phyloP scores from a whole-genome alignment of 2,329 filamentous ascomycete genomes.

The Aspergillus intermedius region DNA sequence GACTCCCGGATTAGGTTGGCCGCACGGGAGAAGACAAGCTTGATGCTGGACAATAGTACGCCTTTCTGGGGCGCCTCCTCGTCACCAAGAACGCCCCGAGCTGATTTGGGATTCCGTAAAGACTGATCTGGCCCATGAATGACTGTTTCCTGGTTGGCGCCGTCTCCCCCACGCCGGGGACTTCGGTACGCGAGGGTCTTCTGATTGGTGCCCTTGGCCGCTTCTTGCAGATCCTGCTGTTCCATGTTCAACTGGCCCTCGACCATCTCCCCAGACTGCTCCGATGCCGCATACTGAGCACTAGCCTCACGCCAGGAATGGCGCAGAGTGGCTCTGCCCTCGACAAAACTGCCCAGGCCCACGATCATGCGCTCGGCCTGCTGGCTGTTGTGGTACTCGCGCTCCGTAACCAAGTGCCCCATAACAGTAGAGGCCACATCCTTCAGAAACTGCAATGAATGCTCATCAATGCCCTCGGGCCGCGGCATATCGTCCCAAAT shows the following conservation, averaged over 20 bases:
- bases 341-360: slow-evolving; percentile 47
- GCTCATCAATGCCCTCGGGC: slow-evolving; percentile 4
- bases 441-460: slow-evolving; percentile 49
- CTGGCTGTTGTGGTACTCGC: slow-evolving; percentile 46
- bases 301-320: slow-evolving; percentile 16
- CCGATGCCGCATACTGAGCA: slow-evolving; percentile 8
- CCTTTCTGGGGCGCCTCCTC: slow-evolving; percentile 6
- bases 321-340: slow-evolving; percentile 33
- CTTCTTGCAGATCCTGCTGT: slow-evolving; percentile 11
- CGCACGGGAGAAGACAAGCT: slow-evolving; percentile 38
- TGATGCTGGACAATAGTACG: slow-evolving; percentile 7
- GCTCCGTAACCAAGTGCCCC: slow-evolving; percentile 51
- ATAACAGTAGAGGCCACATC: slow-evolving; percentile 53
- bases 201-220: background rate
- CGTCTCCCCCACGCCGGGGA: background rate
- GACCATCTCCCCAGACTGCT: slow-evolving; percentile 4
- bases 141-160: background rate
- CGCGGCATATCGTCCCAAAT: slow-evolving; percentile 51
- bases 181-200: background rate
- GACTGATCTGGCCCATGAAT: background rate
- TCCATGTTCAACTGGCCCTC: slow-evolving; percentile 15
- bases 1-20: slow-evolving; percentile 40
- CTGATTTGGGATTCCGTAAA: background rate
- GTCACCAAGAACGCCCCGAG: background rate
- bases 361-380: slow-evolving; percentile 53